A percentile compares a stretch with the other conserved stretches of the same genome.
Conservation (phyloP, 2,329 filamentous ascomycete species). For the Phaeomoniella chlamydospora region DNA sequence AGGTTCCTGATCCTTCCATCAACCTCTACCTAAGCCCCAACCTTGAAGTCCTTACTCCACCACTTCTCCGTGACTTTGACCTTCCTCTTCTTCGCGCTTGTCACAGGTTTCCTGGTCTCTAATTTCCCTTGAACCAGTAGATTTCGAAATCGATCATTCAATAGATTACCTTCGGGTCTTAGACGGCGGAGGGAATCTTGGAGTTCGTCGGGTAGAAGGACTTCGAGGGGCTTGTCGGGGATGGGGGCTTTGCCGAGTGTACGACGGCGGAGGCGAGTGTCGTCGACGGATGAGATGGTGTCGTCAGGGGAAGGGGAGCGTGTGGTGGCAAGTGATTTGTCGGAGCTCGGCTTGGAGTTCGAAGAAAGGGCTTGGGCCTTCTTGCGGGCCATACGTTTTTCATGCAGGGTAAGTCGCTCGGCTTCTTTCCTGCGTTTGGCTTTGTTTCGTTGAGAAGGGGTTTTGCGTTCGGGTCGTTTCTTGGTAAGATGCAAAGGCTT, state of each 20-base stretch:
- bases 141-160: constrained; percentile 84
- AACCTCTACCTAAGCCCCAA: too few relatives aligned
- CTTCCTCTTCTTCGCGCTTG: constrained; percentile 69
- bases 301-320: background rate
- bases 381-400: constrained; percentile 58
- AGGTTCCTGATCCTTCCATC: too few relatives aligned
- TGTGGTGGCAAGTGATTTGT: background rate
- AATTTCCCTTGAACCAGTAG: constrained; percentile 80
- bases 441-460: constrained; percentile 71
- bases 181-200: constrained; percentile 67
- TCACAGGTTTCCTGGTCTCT: constrained; percentile 64
- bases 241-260: constrained; percentile 19
- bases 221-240: constrained; percentile 65
- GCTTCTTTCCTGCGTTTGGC: constrained; percentile 79
- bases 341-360: background rate
- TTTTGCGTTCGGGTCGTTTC: constrained; percentile 75
- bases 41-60: constrained; percentile 86
- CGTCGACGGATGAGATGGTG: constrained; percentile 3
- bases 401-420: constrained; percentile 61
- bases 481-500: constrained; percentile 53
- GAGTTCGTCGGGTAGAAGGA: constrained; percentile 71
- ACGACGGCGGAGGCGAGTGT: constrained; percentile 6
- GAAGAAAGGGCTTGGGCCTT: constrained; percentile 45
- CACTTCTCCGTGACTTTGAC: constrained; percentile 85
- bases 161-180: constrained; percentile 88